These are phyloP conservation scores for Pterula multifida DNA, from an alignment of 1,284 basidiomycete genomes.

Conservation along the genomic window DNA sequence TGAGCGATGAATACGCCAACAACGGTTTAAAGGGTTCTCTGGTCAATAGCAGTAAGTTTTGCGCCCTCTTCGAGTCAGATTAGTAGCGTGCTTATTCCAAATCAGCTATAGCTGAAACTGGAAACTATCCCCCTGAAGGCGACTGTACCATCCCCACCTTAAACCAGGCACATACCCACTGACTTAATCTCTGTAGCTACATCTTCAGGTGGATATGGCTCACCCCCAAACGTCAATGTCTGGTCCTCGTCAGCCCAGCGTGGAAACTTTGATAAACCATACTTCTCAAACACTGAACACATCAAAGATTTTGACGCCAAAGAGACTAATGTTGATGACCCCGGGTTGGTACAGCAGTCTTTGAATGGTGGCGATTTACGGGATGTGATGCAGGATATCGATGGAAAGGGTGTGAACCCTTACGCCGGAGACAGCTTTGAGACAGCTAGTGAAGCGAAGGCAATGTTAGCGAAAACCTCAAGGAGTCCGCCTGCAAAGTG, in stretches of 20 bases:
- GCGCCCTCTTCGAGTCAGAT: neutral
- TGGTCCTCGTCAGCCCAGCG: conserved; percentile 14
- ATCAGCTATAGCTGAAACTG: conserved; percentile 15
- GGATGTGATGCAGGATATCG: conserved; percentile 16
- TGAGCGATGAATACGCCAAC: conserved; percentile 16
- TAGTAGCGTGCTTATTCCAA: too few relatives aligned
- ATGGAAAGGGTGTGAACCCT: conserved; percentile 14
- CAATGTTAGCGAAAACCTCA: conserved; percentile 11
- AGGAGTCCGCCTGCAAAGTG: neutral
- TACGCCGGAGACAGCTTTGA: conserved; percentile 17
- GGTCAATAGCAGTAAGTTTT: conserved; percentile 11
- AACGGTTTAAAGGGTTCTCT: conserved; percentile 13
- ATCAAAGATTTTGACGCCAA: neutral
- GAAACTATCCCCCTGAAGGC: conserved; percentile 18
- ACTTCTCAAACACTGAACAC: neutral
- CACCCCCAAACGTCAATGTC: conserved; percentile 9
- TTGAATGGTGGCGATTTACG: conserved; percentile 13
- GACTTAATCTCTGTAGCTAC: conserved; percentile 15
- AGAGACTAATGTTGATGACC: neutral
- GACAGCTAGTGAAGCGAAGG: conserved; percentile 14
- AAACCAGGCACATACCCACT: too few relatives aligned
- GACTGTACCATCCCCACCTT: conserved; percentile 16
- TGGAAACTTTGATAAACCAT: conserved; percentile 6
- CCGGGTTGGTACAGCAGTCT: conserved; percentile 16
- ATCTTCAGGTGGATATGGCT: conserved; percentile 21